Conservation (phyloP, 2,329 filamentous ascomycete species). For the Chalara sp. region DNA sequence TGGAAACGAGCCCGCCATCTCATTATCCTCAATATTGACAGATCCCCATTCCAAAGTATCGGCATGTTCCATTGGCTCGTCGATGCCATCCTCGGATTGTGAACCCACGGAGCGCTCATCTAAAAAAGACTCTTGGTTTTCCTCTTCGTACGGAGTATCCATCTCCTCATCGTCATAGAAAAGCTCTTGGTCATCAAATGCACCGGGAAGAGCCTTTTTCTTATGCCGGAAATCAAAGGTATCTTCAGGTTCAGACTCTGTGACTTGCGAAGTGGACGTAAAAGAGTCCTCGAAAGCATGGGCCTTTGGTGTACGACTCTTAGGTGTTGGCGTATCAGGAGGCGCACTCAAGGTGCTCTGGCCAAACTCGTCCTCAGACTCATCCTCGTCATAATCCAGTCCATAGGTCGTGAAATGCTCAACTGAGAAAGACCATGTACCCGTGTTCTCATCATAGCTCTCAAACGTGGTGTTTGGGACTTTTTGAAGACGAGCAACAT, state of each 20-base stretch:
- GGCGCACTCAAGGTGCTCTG: constrained; percentile 43
- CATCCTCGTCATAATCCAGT: constrained; percentile 67
- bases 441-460: constrained; percentile 70
- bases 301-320: constrained; percentile 15
- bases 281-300: constrained; percentile 23
- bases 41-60: constrained; percentile 70
- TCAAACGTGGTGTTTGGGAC: constrained; percentile 78
- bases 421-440: constrained; percentile 88
- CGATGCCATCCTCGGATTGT: constrained; percentile 48
- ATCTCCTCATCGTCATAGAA: constrained; percentile 49
- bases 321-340: constrained; percentile 35
- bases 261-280: constrained; percentile 31
- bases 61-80: constrained; percentile 54
- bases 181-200: constrained; percentile 60
- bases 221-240: constrained; percentile 27
- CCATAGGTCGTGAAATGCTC: constrained; percentile 96
- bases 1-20: constrained; percentile 73
- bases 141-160: constrained; percentile 26
- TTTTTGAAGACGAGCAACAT: constrained; percentile 72
- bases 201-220: constrained; percentile 59
- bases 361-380: constrained; percentile 35
- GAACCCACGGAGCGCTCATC: constrained; percentile 84
- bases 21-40: constrained; percentile 63
- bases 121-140: constrained; percentile 73
- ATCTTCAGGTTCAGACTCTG: constrained; percentile 28